Conservation (phyloP, 106 monocot species). For the Dioscorea zingiberensis region DNA sequence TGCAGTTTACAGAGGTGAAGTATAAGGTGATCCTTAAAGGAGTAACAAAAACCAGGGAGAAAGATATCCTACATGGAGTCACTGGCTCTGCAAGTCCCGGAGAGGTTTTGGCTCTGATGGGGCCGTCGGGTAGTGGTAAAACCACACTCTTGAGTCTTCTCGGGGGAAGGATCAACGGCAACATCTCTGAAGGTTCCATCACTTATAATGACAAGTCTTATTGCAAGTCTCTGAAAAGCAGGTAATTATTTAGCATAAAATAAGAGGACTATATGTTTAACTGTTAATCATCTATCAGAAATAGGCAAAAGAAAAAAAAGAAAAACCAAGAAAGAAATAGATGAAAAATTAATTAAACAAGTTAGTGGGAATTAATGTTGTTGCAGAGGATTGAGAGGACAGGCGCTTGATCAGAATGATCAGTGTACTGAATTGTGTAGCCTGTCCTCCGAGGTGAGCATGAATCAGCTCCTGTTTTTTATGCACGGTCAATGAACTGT, state of each 20-base stretch:
- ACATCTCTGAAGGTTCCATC: constrained; percentile 40
- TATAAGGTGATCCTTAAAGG: constrained; percentile 69
- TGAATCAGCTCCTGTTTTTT: too few relatives aligned
- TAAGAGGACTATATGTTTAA: too few relatives aligned
- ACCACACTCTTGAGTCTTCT: constrained; percentile 72
- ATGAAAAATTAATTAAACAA: too few relatives aligned
- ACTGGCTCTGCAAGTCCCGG: constrained; percentile 71
- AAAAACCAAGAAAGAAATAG: background rate
- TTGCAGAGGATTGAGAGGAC: too few relatives aligned
- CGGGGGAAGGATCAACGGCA: constrained; percentile 49
- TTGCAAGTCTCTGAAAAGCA: constrained; percentile 68
- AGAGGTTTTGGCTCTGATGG: constrained; percentile 79
- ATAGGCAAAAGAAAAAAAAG: too few relatives aligned
- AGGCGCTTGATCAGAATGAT: too few relatives aligned
- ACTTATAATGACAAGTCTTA: constrained; percentile 73
- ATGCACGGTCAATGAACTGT: too few relatives aligned
- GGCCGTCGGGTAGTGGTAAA: constrained; percentile 82
- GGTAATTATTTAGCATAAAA: too few relatives aligned
- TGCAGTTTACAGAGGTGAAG: constrained; percentile 81
- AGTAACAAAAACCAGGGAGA: constrained; percentile 45
- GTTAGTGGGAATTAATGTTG: too few relatives aligned
- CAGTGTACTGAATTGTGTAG: too few relatives aligned
- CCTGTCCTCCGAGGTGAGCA: too few relatives aligned
- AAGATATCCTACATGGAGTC: constrained; percentile 60
- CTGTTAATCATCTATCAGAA: too few relatives aligned